Conservation (phyloP, 495 filamentous ascomycete genomes). For the Xylaria intraflava region DNA sequence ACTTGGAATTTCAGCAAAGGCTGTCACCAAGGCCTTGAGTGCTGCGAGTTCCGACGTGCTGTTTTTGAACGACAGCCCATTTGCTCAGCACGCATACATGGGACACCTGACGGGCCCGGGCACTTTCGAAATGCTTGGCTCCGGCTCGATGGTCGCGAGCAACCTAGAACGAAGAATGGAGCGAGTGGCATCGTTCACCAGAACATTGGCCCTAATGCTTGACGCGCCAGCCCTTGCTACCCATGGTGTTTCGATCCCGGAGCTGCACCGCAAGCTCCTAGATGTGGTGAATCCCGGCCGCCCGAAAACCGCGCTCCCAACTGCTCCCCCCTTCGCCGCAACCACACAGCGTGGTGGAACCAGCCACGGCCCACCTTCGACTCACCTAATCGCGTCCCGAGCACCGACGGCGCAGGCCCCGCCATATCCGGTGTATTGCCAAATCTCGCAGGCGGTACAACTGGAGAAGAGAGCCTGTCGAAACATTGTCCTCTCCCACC, state of each 20-base stretch:
- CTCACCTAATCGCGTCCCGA: neutral
- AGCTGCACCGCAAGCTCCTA: constrained; percentile 11
- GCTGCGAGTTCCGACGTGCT: constrained; percentile 7
- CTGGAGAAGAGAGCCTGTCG: neutral
- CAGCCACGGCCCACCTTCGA: neutral
- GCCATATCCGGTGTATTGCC: constrained; percentile 1
- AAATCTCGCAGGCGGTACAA: neutral
- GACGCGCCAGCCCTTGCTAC: neutral
- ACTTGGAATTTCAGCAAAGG: constrained; percentile 3
- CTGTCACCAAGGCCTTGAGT: neutral
- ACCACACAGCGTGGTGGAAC: neutral
- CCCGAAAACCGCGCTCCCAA: neutral
- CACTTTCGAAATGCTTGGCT: constrained; percentile 8
- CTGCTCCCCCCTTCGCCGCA: neutral
- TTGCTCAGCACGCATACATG: constrained; percentile 3
- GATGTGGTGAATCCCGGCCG: neutral
- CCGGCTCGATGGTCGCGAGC: neutral
- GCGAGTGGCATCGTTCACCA: constrained; percentile 3
- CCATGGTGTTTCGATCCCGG: neutral
- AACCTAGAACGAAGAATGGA: neutral
- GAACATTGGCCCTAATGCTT: constrained; percentile 1
- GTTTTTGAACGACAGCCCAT: constrained; percentile 11
- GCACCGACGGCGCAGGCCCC: neutral
- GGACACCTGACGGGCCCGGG: neutral
- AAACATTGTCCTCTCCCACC: constrained; percentile 3